Base-by-base conservation (phyloP, 768 basidiomycete species). In the Lentinula boryana region DNA sequence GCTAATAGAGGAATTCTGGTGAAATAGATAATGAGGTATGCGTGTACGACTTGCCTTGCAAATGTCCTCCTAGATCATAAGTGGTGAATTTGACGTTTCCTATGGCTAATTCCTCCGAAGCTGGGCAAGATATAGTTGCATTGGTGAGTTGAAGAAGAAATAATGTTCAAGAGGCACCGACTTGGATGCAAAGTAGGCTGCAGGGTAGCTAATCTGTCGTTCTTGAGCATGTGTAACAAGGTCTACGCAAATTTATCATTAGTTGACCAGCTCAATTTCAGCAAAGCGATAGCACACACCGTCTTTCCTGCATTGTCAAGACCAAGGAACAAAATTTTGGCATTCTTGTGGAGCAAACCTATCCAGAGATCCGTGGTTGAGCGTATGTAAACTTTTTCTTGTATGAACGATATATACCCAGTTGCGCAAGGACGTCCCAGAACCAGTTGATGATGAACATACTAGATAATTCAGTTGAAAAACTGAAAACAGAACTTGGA, bases 281-380 rank as follows among this genome's bases (percentile, higher is more conserved):
- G 18, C 10, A 38, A 40, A 40, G 9, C 23, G 1, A 4, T 40
- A 61, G 21, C 13, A 69, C 89, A 62, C 64, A 97, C 96, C 62
- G 97, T 98, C 84, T 98, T 99, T 71, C 97, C 96, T 56, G 97
- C 97, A 80, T 98, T 99, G 74, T 98, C 96, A 59, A 98, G 84
- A 64, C 97, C 97, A 56, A 99, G 85, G 87, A 99, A 99, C 64
- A 99, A 84, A 72, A 99, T 97, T 84, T 98, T 99, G 66, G 97
- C 97, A 72, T 97, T 98, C 89, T 99, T 97, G 82, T 95, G 91
- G 77, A 89, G 69, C 68, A 96, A 81, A 65, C 94, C 94, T 95
- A 64, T 38, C 27, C 52, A 46, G 38, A 43, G 60, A 62, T 49
- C 10, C 33, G 44, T 38, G 16, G 57, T 21, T 56, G 40, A 63